Evolutionary conservation across 202 grass and related monocot species (phyloP).

Genomic region (Panicum hallii): DNA sequence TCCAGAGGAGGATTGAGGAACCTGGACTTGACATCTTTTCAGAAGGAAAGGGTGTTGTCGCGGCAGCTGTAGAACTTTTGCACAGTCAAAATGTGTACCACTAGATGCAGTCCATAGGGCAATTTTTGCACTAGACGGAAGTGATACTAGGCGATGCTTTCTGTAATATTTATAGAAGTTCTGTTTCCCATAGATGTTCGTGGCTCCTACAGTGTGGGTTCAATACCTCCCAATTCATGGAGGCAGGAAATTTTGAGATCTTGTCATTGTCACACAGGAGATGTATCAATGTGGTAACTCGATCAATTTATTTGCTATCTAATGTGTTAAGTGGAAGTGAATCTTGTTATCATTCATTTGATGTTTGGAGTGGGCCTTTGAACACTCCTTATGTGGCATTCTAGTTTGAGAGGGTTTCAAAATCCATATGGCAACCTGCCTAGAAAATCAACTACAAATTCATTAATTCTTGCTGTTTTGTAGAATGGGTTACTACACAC

Average conservation of each 20-base stretch:
- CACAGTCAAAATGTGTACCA: slow-evolving; percentile 65
- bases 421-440: too few species aligned
- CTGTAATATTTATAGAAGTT: slow-evolving; percentile 1
- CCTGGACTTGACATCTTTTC: slow-evolving; percentile 75
- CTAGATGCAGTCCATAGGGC: slow-evolving; percentile 33
- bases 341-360: neutral
- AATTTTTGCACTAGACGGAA: slow-evolving; percentile 14
- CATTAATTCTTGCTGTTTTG: too few species aligned
- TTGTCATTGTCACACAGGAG: neutral
- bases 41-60: slow-evolving; percentile 77
- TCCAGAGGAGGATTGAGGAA: slow-evolving; percentile 86
- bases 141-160: neutral
- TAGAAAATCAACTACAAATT: too few species aligned
- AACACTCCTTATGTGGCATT: neutral
- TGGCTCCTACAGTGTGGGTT: neutral
- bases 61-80: slow-evolving; percentile 82
- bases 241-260: neutral
- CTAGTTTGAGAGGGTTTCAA: neutral
- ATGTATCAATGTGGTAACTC: neutral
- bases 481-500: too few species aligned
- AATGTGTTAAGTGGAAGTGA: neutral
- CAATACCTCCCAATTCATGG: neutral
- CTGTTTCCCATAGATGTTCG: neutral
- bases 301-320: too few species aligned
- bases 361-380: neutral